Conservation (phyloP, 305 asterid species). For the Solanum hybrid region DNA sequence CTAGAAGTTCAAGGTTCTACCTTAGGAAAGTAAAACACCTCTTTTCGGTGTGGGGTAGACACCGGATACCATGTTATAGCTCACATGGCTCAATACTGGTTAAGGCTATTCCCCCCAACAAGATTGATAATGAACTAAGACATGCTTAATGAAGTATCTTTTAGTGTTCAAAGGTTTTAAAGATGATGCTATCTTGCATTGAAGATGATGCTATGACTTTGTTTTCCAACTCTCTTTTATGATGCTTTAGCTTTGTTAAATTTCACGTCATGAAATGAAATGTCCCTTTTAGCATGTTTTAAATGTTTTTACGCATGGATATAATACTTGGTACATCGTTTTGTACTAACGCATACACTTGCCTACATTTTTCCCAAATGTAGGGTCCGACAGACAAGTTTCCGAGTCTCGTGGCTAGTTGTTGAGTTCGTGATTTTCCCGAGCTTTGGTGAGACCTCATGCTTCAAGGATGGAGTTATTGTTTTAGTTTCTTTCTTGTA, state of each 20-base stretch:
- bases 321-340: neutral
- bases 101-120: too few relatives aligned
- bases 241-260: neutral
- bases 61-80: too few relatives aligned
- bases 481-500: neutral
- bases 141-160: too few relatives aligned
- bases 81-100: too few relatives aligned
- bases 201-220: neutral
- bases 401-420: neutral
- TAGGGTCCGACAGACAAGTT: neutral
- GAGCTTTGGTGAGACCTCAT: neutral
- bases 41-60: too few relatives aligned
- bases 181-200: neutral
- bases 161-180: neutral
- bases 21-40: too few relatives aligned
- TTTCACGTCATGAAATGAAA: neutral
- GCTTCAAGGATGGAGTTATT: neutral
- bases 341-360: neutral
- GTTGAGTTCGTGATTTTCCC: neutral
- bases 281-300: neutral
- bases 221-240: too few relatives aligned
- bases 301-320: neutral
- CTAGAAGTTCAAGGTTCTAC: too few relatives aligned
- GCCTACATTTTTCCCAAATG: neutral
- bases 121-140: too few relatives aligned